Conservation (phyloP, 2,329 filamentous ascomycete species). For the Penicillium sp. region DNA sequence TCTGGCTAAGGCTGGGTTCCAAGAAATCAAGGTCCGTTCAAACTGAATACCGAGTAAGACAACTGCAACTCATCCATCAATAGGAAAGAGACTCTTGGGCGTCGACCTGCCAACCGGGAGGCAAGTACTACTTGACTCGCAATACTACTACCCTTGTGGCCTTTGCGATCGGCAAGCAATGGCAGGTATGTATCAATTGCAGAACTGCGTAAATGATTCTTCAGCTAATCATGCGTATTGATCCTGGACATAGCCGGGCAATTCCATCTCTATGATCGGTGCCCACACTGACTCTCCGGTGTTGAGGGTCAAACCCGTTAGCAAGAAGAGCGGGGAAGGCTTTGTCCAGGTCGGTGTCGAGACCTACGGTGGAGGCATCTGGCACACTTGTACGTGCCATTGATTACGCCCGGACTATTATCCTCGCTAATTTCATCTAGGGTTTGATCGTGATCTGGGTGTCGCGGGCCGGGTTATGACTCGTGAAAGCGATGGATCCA, state of each 20-base stretch:
- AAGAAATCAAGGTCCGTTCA: slow-evolving; percentile 59
- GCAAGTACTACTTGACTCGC: slow-evolving; percentile 92
- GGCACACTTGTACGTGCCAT: slow-evolving; percentile 66
- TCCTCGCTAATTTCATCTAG: slow-evolving; percentile 22
- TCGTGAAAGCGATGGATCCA: slow-evolving; percentile 60
- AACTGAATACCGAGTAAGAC: neutral
- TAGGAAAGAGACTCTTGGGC: slow-evolving; percentile 83
- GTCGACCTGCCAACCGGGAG: slow-evolving; percentile 67
- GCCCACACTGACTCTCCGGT: slow-evolving; percentile 93
- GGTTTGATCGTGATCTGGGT: slow-evolving; percentile 91
- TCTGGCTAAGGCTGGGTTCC: slow-evolving; percentile 75
- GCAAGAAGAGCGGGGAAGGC: slow-evolving; percentile 74
- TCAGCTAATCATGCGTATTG: neutral
- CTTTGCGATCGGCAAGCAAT: slow-evolving; percentile 82
- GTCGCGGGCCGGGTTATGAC: slow-evolving; percentile 84
- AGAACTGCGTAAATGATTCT: neutral
- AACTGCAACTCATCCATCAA: neutral
- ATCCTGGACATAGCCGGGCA: slow-evolving; percentile 53
- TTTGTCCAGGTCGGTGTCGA: slow-evolving; percentile 94
- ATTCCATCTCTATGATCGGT: slow-evolving; percentile 83
- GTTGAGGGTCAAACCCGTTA: slow-evolving; percentile 85
- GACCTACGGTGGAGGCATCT: slow-evolving; percentile 91
- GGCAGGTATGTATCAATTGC: slow-evolving; percentile 48
- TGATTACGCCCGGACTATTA: neutral
- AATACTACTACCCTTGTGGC: slow-evolving; percentile 88